Evolutionary conservation across 176 grass and related monocot genomes (phyloP), one percentile per base, ranked within the genome.

Genomic region (Musa schizocarpa): DNA sequence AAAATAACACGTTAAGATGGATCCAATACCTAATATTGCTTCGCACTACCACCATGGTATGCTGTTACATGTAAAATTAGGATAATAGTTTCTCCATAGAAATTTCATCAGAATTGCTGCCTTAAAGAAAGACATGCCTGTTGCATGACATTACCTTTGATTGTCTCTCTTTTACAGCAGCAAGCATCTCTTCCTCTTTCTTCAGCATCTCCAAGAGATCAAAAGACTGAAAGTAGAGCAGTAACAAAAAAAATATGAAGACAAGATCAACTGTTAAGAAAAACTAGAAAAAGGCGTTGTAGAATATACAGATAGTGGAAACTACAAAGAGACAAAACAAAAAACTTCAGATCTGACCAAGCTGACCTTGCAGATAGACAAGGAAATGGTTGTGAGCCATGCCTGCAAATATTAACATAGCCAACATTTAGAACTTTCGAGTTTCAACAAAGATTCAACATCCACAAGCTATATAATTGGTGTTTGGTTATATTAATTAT

Each of bases 121-220:
- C 34, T 43, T 43, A 43, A 43, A 43, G 34, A 43, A 43, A 10
- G 63, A 61, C 29, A 56, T 29, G 20, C 13, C 2, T 21, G 50
- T 48, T 29, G 24, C 23, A 53, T 75, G 2, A 48, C 6, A 52
- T 64, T 82, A 96, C 89, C 87, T 93, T 90, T 54, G 73, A 85
- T 68, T 85, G 57, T 74, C 82, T 88, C 85, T 90, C 94, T 57
- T 97, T 97, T 50, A 93, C 82, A 72, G 88, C 80, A 63, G 84
- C 27, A 81, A 93, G 94, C 86, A 97, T 93, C 84, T 93, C 90
- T 83, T 93, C 82, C 77, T 97, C 90, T 76, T 83, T 92, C 83
- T 88, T 92, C 79, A 96, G 78, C 93, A 92, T 96, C 62, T 96
- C 89, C 16, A 90, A 54, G 63, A 96, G 89, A 88, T 96, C 89